Evolutionary conservation across 805 yeast species (phyloP).

Genomic region (Myxozyma kluyveri): DNA sequence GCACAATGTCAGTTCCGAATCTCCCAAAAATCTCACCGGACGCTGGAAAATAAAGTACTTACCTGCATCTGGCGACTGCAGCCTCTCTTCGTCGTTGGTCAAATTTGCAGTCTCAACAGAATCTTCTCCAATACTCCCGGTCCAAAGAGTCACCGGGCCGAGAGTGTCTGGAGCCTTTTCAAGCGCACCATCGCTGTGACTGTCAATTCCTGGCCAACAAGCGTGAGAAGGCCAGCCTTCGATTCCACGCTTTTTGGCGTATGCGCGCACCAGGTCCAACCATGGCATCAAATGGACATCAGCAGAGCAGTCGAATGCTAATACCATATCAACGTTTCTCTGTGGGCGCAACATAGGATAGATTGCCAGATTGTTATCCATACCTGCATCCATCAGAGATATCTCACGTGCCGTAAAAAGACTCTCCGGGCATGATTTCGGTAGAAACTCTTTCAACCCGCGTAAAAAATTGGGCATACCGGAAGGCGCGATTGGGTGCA

Average conservation of each 20-base stretch:
- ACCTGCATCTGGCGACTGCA: constrained; percentile 1
- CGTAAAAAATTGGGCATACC: constrained; percentile 30
- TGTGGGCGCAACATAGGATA: constrained; percentile 56
- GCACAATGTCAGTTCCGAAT: too few species aligned
- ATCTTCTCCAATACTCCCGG: constrained; percentile 14
- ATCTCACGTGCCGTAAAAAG: constrained; percentile 14
- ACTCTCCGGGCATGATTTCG: constrained; percentile 26
- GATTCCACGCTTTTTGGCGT: constrained; percentile 29
- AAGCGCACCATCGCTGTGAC: constrained; percentile 3
- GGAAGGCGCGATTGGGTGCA: constrained; percentile 31
- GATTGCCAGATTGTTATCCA: constrained; percentile 41
- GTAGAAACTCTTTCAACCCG: constrained; percentile 22
- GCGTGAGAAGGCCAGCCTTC: constrained; percentile 31
- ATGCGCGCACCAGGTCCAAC: constrained; percentile 31
- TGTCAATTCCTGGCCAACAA: constrained; percentile 17
- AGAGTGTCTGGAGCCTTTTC: constrained; percentile 2
- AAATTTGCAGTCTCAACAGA: neutral
- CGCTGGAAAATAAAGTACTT: neutral
- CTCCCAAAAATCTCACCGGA: neutral
- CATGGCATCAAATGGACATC: constrained; percentile 34
- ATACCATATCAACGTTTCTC: constrained; percentile 55
- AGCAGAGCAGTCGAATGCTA: constrained; percentile 58
- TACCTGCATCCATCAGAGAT: constrained; percentile 33
- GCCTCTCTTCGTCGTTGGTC: neutral
- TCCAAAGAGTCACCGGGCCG: constrained; percentile 26